Percentiles rank a stretch among this genome's conserved stretches.
Evolutionary conservation across 768 basidiomycete species (phyloP).

Genomic region (Mycena polygramma): DNA sequence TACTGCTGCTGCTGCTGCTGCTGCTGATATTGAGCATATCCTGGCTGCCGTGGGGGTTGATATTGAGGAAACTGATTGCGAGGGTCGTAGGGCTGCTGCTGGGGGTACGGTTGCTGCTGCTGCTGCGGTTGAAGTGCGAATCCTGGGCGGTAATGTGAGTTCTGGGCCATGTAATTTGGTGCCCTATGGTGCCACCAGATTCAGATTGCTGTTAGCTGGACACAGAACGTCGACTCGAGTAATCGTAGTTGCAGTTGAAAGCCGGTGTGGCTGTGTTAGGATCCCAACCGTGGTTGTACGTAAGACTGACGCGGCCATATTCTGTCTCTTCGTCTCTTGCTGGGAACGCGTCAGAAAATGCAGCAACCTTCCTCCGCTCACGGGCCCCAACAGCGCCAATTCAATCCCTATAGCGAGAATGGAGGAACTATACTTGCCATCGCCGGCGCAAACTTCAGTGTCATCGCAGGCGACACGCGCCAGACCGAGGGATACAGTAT

Average conservation of each 20-base stretch:
- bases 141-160: constrained; percentile 25
- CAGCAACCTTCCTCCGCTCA: constrained; percentile 1
- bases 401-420: constrained; percentile 93
- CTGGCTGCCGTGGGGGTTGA: constrained; percentile 5
- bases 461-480: constrained; percentile 96
- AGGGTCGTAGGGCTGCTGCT: constrained; percentile 35
- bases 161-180: constrained; percentile 23
- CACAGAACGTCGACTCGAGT: background rate
- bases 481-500: constrained; percentile 98
- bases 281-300: background rate
- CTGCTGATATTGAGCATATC: constrained; percentile 8
- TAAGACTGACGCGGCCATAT: constrained; percentile 21
- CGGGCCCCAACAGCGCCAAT: constrained; percentile 67
- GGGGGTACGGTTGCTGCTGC: constrained; percentile 23
- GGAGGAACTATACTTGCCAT: constrained; percentile 98
- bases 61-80: constrained; percentile 23
- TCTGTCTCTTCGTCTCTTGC: background rate
- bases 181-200: background rate
- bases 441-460: constrained; percentile 92
- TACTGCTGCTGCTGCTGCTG: constrained; percentile 20
- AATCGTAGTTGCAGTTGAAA: background rate
- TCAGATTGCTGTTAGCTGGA: too few relatives aligned
- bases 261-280: background rate
- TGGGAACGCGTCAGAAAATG: constrained; percentile 21
- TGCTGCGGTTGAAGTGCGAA: constrained; percentile 24